Conservation (phyloP, 2,329 filamentous ascomycete genomes). For the Alternaria angustiovoidea region DNA sequence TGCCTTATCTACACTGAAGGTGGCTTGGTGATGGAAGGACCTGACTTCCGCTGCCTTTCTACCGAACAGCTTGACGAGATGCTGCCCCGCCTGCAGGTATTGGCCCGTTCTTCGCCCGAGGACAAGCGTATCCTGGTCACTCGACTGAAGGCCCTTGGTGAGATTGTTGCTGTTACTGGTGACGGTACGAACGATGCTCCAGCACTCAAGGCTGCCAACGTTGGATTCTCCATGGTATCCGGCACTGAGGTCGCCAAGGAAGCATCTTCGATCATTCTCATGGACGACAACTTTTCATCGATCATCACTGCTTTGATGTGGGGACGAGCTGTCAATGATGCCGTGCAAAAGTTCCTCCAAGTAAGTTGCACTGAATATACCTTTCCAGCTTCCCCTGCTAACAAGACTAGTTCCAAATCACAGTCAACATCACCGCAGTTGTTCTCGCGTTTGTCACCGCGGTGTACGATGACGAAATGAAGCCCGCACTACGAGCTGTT, state of each 20-base stretch:
- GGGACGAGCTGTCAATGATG: conserved; percentile 96
- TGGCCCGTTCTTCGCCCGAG: conserved; percentile 92
- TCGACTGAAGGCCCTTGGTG: conserved; percentile 84
- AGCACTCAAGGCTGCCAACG: conserved; percentile 95
- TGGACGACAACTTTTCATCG: conserved; percentile 97
- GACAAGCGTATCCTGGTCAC: conserved; percentile 97
- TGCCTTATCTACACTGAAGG: conserved; percentile 85
- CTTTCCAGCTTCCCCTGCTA: not conserved
- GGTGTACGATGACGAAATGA: conserved; percentile 82
- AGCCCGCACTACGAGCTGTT: conserved; percentile 91
- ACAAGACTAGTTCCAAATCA: conserved; percentile 76
- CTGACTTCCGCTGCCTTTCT: conserved; percentile 86
- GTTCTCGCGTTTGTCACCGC: conserved; percentile 97
- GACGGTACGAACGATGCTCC: conserved; percentile 98
- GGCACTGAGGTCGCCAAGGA: conserved; percentile 96
- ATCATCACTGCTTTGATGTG: conserved; percentile 95
- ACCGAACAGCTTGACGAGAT: conserved; percentile 80
- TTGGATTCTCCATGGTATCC: conserved; percentile 94
- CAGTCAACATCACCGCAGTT: conserved; percentile 97
- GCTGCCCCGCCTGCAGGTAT: conserved; percentile 82
- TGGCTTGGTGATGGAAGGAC: conserved; percentile 83
- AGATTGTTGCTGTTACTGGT: conserved; percentile 97
- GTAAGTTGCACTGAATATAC: conserved; percentile 45
- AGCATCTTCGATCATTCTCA: conserved; percentile 95
- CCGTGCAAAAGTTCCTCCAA: conserved; percentile 96